These are phyloP conservation scores for Eucalyptus regnans DNA, from an alignment of 345 rosid species.

Conservation along the genomic window DNA sequence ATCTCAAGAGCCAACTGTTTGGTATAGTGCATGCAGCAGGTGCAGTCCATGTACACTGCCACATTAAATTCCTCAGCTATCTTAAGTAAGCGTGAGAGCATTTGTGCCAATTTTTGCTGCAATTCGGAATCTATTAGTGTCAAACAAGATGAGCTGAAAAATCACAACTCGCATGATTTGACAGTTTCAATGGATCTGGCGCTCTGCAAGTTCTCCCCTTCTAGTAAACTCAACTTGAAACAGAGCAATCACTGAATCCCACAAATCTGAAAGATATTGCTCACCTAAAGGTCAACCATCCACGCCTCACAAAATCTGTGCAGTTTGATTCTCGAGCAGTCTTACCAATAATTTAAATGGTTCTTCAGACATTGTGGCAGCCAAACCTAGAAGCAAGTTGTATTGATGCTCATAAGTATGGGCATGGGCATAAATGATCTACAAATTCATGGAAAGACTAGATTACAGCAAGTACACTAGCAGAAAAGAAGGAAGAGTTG, in stretches of 20 bases:
- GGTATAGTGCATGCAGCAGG: no score
- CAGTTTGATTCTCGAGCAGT: neutral
- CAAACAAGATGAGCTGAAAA: neutral
- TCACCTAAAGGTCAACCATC: neutral
- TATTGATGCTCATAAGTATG: conserved; percentile 76
- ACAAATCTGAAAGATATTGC: conserved; percentile 40
- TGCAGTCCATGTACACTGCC: conserved; percentile 56
- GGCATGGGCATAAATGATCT: conserved; percentile 95
- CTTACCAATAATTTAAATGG: conserved; percentile 80
- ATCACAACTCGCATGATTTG: neutral
- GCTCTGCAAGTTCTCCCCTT: conserved; percentile 94
- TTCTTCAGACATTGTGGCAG: conserved; percentile 96
- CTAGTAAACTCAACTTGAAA: conserved; percentile 93
- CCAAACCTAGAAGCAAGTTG: conserved; percentile 88
- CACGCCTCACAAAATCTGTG: neutral
- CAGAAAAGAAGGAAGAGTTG: no score
- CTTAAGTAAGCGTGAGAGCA: conserved; percentile 81
- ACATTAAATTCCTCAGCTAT: conserved; percentile 92
- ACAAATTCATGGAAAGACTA: neutral
- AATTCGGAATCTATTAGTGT: neutral
- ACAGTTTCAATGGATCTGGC: conserved; percentile 37
- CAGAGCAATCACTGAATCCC: conserved; percentile 72
- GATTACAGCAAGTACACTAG: no score
- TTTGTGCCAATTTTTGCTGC: conserved; percentile 95
- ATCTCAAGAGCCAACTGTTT: no score